Evolutionary conservation across 306 rosid genomes (phyloP).

Genomic region (Quercus alba): DNA sequence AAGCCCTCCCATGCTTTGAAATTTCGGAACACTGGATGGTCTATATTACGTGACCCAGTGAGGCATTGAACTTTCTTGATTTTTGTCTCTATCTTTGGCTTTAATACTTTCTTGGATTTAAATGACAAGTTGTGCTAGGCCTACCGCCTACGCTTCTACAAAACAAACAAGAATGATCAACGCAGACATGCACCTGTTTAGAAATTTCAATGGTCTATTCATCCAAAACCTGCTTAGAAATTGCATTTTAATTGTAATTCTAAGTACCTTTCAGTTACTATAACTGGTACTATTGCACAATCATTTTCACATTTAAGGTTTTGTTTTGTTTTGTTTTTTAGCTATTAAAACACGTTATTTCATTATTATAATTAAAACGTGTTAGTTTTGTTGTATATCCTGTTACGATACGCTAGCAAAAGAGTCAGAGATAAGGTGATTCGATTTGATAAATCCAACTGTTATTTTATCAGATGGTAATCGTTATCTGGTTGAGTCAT

Average conservation of each 20-base stretch:
- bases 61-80: not conserved
- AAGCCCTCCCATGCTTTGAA: not conserved
- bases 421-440: not conserved
- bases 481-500: conserved; percentile 13
- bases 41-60: not conserved
- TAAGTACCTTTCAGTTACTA: not conserved
- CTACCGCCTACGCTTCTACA: not conserved
- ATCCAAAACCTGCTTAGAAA: not conserved
- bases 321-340: not conserved
- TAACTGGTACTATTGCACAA: not conserved
- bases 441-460: not conserved
- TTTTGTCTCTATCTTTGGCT: not conserved
- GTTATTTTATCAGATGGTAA: not conserved
- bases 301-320: not conserved
- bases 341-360: not conserved
- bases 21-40: not conserved
- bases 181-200: not conserved
- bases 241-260: not conserved
- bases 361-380: not conserved
- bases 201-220: not conserved
- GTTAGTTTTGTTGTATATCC: not conserved
- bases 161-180: not conserved
- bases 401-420: not conserved
- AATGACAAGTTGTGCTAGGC: no score
- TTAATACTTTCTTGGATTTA: no score